Conservation (phyloP, 805 yeast species). For the Yarrowia sp. region DNA sequence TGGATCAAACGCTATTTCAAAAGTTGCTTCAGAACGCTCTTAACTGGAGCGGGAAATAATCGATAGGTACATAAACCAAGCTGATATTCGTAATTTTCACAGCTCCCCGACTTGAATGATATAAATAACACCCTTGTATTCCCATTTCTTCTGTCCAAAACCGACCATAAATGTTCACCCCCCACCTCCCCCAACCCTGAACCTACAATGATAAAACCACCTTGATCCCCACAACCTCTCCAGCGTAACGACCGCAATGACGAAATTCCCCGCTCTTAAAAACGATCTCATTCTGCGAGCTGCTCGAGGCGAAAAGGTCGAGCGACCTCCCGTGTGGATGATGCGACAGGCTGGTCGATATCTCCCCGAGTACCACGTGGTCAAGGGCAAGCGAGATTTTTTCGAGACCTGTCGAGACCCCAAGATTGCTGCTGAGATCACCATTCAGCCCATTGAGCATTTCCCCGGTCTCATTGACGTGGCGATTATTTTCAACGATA, state of each 20-base stretch:
- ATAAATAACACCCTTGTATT: background rate
- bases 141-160: too few relatives aligned
- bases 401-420: conserved; percentile 96
- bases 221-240: background rate
- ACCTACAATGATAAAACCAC: background rate
- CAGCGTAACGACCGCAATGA: background rate
- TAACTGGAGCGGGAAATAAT: too few relatives aligned
- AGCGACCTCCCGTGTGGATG: conserved; percentile 97
- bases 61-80: background rate
- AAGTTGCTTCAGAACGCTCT: conserved; percentile 12
- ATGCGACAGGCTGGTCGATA: conserved; percentile 99
- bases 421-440: conserved; percentile 89
- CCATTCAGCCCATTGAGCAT: conserved; percentile 93
- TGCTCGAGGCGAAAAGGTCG: conserved; percentile 82
- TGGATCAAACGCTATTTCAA: conserved; percentile 1
- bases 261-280: conserved; percentile 55
- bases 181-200: conserved; percentile 10
- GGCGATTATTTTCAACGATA: conserved; percentile 95
- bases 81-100: background rate
- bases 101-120: background rate
- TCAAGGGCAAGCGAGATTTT: conserved; percentile 83
- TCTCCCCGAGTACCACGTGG: conserved; percentile 78
- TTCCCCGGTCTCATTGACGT: conserved; percentile 92
- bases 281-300: conserved; percentile 93
- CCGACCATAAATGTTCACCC: too few relatives aligned